These are phyloP conservation scores for Gamarada debralockiae DNA, from an alignment of 495 filamentous ascomycete species.

Conservation along the genomic window DNA sequence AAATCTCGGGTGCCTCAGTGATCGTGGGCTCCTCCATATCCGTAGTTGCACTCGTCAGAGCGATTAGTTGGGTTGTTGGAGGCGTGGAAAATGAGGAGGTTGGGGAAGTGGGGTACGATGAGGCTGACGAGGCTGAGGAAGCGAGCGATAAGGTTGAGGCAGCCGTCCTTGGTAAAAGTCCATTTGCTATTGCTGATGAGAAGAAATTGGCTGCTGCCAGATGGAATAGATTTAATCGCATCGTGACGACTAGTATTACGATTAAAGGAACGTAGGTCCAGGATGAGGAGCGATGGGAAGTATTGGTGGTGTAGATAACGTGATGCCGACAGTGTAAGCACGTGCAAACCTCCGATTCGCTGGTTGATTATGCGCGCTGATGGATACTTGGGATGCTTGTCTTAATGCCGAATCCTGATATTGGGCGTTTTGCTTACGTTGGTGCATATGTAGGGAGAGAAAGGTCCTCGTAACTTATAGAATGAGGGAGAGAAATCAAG, in stretches of 20 bases:
- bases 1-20: constrained; percentile 1
- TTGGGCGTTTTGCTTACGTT: no score
- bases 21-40: neutral
- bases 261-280: no score
- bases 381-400: neutral
- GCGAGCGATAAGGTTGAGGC: neutral
- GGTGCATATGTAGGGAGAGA: no score
- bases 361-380: neutral
- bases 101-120: neutral
- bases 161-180: neutral
- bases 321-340: neutral
- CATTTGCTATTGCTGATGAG: no score
- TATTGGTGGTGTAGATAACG: neutral
- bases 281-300: no score
- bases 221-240: no score
- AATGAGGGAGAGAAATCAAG: no score
- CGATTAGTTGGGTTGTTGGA: neutral
- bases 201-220: no score
- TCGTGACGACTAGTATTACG: no score
- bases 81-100: constrained; percentile 1
- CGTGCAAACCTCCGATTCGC: neutral
- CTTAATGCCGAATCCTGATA: neutral
- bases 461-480: no score
- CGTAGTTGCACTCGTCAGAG: neutral
- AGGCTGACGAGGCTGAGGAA: constrained; percentile 2